Evolutionary conservation across 2,329 filamentous ascomycete species (phyloP), one percentile per base, ranked within the genome.

Genomic region (Cercospora sp.): DNA sequence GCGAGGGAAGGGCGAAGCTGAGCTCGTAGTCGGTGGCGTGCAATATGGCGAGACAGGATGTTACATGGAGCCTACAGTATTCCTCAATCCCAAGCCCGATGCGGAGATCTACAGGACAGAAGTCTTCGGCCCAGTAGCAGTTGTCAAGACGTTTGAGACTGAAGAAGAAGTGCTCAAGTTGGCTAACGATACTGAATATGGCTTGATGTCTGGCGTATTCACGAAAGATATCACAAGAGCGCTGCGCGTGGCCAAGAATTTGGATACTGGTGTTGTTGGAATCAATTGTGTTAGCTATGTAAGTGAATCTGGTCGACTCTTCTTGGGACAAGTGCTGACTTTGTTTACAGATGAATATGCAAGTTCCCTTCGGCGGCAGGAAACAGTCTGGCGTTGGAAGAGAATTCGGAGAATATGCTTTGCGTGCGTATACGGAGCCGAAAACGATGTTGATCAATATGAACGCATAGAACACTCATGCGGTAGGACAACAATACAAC

Each of bases 311-410:
- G 23, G 2, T 30, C 45, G 45, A 51, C 6, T 16, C 10, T 55
- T 28, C 23, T 55, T 30, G 12, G 5, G 5, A 30, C 5, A 28
- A 28, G 48, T 28, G 16, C 48, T 55, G 23, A 55, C 48, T n/a
- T 8, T 8, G 10, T 28, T n/a, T 8, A 16, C 48, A 55, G 48
- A 55, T 55, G 48, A 55, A 55, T 3, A 55, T 55, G 48, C 48
- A 55, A 55, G 48, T 55, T 2, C 48, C 48, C 1, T 89, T 89
- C 72, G 87, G 87, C 18, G 87, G 87, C 42, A 83, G 87, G 5
- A 89, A 89, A 79, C 84, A 87, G 79, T 85, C 82, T 75, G 87
- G 86, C 3, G 86, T 89, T 75, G 87, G 87, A 18, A 79, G 87
- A 61, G 87, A 89, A 77, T 78, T 88, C n/a, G 87, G 87, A 12